Base-by-base conservation (phyloP, 306 rosid genomes). In the Casuarina equisetifolia region DNA sequence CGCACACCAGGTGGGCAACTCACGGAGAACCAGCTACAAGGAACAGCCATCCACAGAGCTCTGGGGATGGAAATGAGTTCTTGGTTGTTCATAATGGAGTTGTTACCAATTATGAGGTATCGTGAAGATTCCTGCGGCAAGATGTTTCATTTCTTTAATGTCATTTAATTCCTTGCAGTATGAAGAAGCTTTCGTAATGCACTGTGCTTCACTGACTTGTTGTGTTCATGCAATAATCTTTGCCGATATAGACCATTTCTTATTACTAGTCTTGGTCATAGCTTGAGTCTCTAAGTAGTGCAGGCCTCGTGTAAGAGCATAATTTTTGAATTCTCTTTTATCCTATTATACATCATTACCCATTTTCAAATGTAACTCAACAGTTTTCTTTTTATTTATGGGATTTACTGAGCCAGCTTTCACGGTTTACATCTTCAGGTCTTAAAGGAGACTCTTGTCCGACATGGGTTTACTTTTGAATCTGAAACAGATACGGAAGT, bases 1-100 rank as follows among this genome's bases (percentile, higher is more conserved):
- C 99, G 4, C 99, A 95, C 75, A 95, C 99, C 51, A 93, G 97
- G 4, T 95, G 99, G 99, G 99, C 99, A 2, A 95, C 99, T 76
- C 97, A 95, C 48, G 99, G 97, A 50, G 99, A 92, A 74, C 99
- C 99, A 76, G 92, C 99, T 74, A 88, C 89, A 0, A 84, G 97
- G 80, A 95, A 95, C 59, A 92, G 97, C 81, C 99, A 95, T 84
- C 99, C 99, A 15, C 99, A 95, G 82, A 84, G 83, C 35, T 95
- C 99, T 32, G 94, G 86, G 73, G 72, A 89, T 69, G 93, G 79
- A 67, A 89, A 95, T 70, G 99, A 95, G 1, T 95, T 95, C 75
- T 69, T 95, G 87, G 97, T 95, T 66, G 99, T 92, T 84, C 99
- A 95, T 61, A 95, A 95, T 75, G 99, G 97, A 39, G 87, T 95